Percentiles rank a stretch among this genome's conserved stretches.
phyloP scores from a whole-genome alignment of 2,329 filamentous ascomycete species.

The Endoconidiophora laricicola region DNA sequence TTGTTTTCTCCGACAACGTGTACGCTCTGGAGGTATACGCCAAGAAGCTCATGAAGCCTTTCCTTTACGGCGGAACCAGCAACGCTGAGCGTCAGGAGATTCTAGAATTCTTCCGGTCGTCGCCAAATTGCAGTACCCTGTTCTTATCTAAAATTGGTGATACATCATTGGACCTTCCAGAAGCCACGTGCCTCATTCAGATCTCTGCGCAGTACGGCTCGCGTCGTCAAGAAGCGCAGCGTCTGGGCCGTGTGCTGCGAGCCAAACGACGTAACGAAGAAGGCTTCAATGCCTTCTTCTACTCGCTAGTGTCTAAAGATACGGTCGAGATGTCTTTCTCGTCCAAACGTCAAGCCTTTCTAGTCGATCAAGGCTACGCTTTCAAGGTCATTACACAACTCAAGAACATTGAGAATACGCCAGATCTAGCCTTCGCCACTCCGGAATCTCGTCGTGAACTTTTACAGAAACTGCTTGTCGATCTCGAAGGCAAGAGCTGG shows the following conservation, averaged over 20 bases:
- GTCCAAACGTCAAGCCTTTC: conserved; percentile 86
- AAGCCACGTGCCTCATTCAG: conserved; percentile 91
- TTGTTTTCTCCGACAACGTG: conserved; percentile 95
- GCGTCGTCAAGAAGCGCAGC: conserved; percentile 87
- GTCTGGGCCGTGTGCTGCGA: conserved; percentile 79
- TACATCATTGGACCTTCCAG: conserved; percentile 90
- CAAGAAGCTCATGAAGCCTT: conserved; percentile 66
- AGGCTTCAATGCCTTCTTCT: conserved; percentile 98
- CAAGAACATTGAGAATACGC: conserved; percentile 73
- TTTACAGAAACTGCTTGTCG: conserved; percentile 73
- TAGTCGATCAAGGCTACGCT: conserved; percentile 94
- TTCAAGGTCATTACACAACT: conserved; percentile 98
- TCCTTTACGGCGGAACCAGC: conserved; percentile 77
- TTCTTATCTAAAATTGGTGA: conserved; percentile 97
- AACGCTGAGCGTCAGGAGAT: conserved; percentile 76
- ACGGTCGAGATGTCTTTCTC: conserved; percentile 98
- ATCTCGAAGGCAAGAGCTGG: conserved; percentile 41
- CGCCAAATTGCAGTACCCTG: conserved; percentile 75
- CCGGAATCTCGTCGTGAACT: conserved; percentile 69
- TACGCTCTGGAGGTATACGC: conserved; percentile 82
- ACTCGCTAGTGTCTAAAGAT: conserved; percentile 91
- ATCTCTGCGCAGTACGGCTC: conserved; percentile 97
- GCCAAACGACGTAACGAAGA: conserved; percentile 94
- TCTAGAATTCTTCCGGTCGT: conserved; percentile 88
- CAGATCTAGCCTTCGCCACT: conserved; percentile 63